These are phyloP conservation scores for Epichloe gansuensis DNA, from an alignment of 2,329 filamentous ascomycete genomes.

Conservation along the genomic window DNA sequence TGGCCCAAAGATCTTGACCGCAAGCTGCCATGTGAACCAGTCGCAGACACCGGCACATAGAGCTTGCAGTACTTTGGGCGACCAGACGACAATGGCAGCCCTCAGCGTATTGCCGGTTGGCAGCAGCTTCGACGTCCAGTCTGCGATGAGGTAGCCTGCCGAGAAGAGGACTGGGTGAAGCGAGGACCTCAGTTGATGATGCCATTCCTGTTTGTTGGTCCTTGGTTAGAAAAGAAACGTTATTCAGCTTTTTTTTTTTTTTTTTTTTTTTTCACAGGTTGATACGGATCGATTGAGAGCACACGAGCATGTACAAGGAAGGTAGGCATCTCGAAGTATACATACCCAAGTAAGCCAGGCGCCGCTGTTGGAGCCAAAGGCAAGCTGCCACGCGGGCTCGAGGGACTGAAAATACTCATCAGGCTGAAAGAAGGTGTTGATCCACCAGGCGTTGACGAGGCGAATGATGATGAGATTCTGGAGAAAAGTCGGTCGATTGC, in stretches of 20 bases:
- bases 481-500: slow-evolving; percentile 16
- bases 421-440: slow-evolving; percentile 91
- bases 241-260: neutral
- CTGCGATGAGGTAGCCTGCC: slow-evolving; percentile 52
- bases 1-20: slow-evolving; percentile 57
- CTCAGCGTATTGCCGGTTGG: slow-evolving; percentile 40
- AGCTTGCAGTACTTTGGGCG: slow-evolving; percentile 67
- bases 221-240: neutral
- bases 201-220: slow-evolving; percentile 80
- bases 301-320: slow-evolving; percentile 7
- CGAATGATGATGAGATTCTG: slow-evolving; percentile 52
- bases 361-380: slow-evolving; percentile 64
- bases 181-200: slow-evolving; percentile 73
- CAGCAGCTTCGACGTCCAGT: slow-evolving; percentile 43
- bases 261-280: neutral
- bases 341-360: slow-evolving; percentile 95
- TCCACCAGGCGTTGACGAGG: slow-evolving; percentile 63
- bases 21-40: slow-evolving; percentile 79
- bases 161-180: slow-evolving; percentile 86
- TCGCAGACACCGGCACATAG: slow-evolving; percentile 67
- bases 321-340: slow-evolving; percentile 6
- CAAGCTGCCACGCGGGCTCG: slow-evolving; percentile 84
- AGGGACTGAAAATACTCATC: slow-evolving; percentile 96
- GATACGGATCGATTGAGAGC: neutral
- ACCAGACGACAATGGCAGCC: slow-evolving; percentile 55